Base-by-base conservation (phyloP, 805 yeast genomes). In the Pichia phayaonensis region DNA sequence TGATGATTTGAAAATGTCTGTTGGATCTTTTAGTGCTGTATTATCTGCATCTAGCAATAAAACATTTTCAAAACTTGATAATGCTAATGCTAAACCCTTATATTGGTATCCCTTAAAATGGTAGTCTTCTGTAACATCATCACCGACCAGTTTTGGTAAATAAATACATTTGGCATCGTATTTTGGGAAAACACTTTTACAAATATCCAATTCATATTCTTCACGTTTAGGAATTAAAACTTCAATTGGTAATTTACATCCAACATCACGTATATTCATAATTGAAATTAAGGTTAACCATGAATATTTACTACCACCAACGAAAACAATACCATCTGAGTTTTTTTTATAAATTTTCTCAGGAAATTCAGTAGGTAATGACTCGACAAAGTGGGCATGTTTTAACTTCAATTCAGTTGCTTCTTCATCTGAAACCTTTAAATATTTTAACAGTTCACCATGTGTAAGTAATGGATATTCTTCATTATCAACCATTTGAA, bases 291-390 rank as follows among this genome's bases (percentile, higher is more conserved):
- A 66, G 7, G 86, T 78, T 53, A 84, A 69, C 75, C 90, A 83
- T 56, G 83, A 80, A 67, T 79, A 86, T 57, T 74, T 77, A 1
- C 90, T 90, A 26, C 95, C 95, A 15, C 92, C 94, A 38, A 85
- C 90, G 55, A 73, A 80, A 1, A 81, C 87, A 20, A 80, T 76
- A 29, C 87, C 86, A 16, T 38, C 38, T 20, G 46, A 39, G 59
- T 77, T 70, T 1, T 81, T 77, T 5, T 64, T 60, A 59, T 77
- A 80, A 13, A 79, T 57, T 1, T 68, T 66, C 44, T 70, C 73
- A 0, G 80, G 81, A 5, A 68, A 60, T 46, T 67, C 64, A 4
- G 70, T 69, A 1, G 84, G 86, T 63, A 83, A 61, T 27, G 65
- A 66, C 2, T 64, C 59, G 21, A 77, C 70, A 11, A 78, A 77